Base-by-base conservation (phyloP, 768 basidiomycete species). In the Chlorophyllum brunneum region DNA sequence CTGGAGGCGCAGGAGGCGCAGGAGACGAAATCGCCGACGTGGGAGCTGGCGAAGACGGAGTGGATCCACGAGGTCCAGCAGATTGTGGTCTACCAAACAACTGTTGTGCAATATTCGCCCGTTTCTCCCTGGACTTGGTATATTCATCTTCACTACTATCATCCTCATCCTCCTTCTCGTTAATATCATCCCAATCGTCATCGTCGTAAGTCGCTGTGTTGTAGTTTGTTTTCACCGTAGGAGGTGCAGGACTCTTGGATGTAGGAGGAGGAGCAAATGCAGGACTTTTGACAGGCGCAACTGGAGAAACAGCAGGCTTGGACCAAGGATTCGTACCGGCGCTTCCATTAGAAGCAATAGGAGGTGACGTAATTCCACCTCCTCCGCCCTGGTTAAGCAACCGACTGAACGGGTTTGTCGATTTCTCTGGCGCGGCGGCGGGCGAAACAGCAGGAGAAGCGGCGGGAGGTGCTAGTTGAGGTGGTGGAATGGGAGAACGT, bases 181-280 rank as follows among this genome's bases (percentile, higher is more conserved):
- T 72, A 43, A 91, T 73, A n/a, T 84, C 82, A 49, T 86, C 92
- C 92, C 92, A 95, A 44, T 92, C 91, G 15, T 89, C 88, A 1
- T 88, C 86, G 37, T 67, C 66, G 20, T 54, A 66, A 1, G 85
- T 77, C 0, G 81, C 86, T 1, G 81, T 85, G 56, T 86, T 68
- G 55, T 90, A 88, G 2, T 77, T 63, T 0, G 78, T 65, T 63
- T 80, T 85, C 20, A 76, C 63, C 0, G 79, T 67, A 5, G 77
- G 69, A 1, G 85, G 81, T 1, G 71, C 71, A 1, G 86, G 79
- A 54, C 79, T 79, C 62, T 75, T 79, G 4, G 69, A 62, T 2
- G 75, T 68, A 4, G 78, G 68, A 20, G 75, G 67, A 7, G 51
- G 51, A 10, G 27, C 33, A 34, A 51, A 50, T 27, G n/a, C 30